These are phyloP conservation scores for Penicillium glabrum DNA, from an alignment of 2,329 filamentous ascomycete genomes.

Conservation along the genomic window DNA sequence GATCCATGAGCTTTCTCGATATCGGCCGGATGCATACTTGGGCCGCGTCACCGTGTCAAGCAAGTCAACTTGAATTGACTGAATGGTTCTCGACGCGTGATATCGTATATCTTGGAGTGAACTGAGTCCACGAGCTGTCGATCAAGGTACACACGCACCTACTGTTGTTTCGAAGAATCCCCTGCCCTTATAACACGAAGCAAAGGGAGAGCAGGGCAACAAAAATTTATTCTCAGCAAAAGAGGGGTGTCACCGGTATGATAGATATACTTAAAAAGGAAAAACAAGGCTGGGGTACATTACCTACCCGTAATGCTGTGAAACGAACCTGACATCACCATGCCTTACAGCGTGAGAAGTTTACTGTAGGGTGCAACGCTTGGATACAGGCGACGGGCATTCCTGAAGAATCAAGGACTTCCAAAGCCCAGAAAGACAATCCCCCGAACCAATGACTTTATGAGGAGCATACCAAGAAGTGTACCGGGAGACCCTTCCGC, in stretches of 20 bases:
- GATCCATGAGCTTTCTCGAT: conserved; percentile 28
- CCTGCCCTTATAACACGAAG: background rate
- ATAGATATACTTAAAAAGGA: conserved; percentile 16
- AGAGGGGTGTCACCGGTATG: conserved; percentile 11
- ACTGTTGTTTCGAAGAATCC: background rate
- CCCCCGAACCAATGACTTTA: conserved; percentile 11
- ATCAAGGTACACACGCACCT: background rate
- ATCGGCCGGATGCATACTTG: conserved; percentile 20
- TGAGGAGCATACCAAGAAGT: conserved; percentile 1
- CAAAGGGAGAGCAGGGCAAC: background rate
- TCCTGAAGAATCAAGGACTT: conserved; percentile 21
- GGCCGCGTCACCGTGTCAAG: background rate
- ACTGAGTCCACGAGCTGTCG: background rate
- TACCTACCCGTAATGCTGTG: conserved; percentile 9
- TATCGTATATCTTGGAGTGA: background rate
- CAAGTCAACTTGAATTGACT: background rate
- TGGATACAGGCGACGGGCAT: conserved; percentile 10
- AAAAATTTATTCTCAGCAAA: background rate
- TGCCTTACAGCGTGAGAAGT: conserved; percentile 2
- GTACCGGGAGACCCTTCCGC: background rate
- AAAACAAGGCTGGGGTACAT: background rate
- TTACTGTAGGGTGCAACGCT: conserved; percentile 14
- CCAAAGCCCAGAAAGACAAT: background rate
- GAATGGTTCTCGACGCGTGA: too few relatives aligned
- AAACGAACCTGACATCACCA: conserved; percentile 17